Base-by-base conservation (phyloP, 1,284 basidiomycete genomes). In the Takashimella tepidaria region DNA sequence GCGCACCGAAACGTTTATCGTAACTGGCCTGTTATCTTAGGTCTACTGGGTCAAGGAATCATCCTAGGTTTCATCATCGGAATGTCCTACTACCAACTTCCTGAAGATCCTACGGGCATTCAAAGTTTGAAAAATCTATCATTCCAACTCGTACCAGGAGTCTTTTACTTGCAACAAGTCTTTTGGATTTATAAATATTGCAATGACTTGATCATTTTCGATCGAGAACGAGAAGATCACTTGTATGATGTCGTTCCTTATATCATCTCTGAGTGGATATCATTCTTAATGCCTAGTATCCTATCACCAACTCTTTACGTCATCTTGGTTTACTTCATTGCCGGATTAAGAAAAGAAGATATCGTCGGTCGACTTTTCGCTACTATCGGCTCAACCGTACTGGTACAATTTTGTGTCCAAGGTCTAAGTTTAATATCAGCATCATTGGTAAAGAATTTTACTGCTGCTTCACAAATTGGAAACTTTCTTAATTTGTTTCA, bases 121-220 rank as follows among this genome's bases (percentile, higher is more conserved):
- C 77, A 79, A 51, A 70, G 69, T 46, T 55, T 78, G 45, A 79
- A 79, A 60, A 77, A 69, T 48, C 54, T 62, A 46, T 63, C 55
- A 3, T 75, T 71, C 59, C 71, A 72, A 57, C 57, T 74, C 23
- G 62, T 73, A 13, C 74, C 77, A 0, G 63, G 63, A 19, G 74
- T 70, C 19, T 73, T 74, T 54, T 75, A 73, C 49, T 62, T 74
- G 12, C 67, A 69, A 48, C 66, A 71, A 49, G 67, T 75, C 5
- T 70, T 75, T 44, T 74, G 70, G 66, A 67, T 74, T 49, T 76
- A 64, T 56, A 71, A 74, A 50, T 74, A 67, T 57, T 77, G 72
- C 58, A 68, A 66, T 10, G 74, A 76, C 40, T 68, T 81, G 16
- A 63, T 77, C 52, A 73, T 80, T 45, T 81, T 81, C 50, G 79